A percentile compares a stretch with the other conserved stretches of the same genome.
These are phyloP conservation scores for Leccinellum rugosiceps DNA, from an alignment of 768 basidiomycete species.

Conservation along the genomic window DNA sequence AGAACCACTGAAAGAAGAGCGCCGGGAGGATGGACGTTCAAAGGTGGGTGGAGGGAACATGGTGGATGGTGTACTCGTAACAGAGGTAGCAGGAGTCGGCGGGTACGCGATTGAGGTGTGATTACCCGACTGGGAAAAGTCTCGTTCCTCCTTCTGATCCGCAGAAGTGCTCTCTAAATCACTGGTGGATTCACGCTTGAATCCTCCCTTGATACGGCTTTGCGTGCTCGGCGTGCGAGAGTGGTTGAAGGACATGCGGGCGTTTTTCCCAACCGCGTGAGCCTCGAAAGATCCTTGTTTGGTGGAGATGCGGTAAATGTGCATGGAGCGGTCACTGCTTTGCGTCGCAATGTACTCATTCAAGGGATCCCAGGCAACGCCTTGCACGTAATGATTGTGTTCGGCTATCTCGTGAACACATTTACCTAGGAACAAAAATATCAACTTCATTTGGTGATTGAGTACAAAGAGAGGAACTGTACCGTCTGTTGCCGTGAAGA, in stretches of 20 bases:
- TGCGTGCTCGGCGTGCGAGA: conserved; percentile 66
- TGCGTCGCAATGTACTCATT: conserved; percentile 98
- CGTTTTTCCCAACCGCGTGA: conserved; percentile 88
- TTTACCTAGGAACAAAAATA: conserved; percentile 50
- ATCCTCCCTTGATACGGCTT: conserved; percentile 52
- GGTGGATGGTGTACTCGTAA: conserved; percentile 61
- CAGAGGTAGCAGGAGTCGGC: conserved; percentile 66
- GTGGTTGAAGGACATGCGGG: conserved; percentile 65
- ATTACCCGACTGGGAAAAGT: conserved; percentile 26
- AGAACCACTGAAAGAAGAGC: conserved; percentile 72
- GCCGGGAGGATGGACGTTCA: conserved; percentile 59
- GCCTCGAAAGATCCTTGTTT: conserved; percentile 84
- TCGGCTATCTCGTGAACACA: conserved; percentile 89
- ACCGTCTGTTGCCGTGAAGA: conserved; percentile 78
- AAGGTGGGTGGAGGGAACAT: conserved; percentile 45
- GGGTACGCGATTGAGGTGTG: conserved; percentile 36
- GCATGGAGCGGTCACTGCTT: conserved; percentile 93
- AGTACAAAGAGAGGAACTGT: conserved; percentile 16
- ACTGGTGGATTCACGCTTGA: conserved; percentile 73
- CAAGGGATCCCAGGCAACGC: conserved; percentile 97
- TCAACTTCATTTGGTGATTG: neutral
- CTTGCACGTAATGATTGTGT: conserved; percentile 96
- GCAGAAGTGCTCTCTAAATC: conserved; percentile 68
- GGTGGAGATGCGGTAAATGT: conserved; percentile 81
- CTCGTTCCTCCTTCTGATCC: conserved; percentile 50